Conservation (phyloP, 805 yeast genomes). For the Lipomyces starkeyi region DNA sequence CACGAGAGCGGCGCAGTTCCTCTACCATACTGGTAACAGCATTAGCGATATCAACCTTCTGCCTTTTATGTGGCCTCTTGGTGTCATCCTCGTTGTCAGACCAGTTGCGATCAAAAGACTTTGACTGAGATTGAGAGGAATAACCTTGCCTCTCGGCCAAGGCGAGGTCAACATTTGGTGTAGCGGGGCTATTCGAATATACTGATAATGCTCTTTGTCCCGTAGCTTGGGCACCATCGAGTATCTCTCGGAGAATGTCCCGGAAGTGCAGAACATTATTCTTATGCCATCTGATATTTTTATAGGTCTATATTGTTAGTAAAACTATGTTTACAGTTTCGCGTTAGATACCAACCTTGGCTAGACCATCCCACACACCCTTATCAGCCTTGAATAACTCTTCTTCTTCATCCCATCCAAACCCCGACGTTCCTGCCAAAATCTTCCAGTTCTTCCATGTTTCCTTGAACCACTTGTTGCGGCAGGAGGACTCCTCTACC, state of each 20-base stretch:
- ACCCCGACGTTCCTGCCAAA: not conserved
- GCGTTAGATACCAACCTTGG: not conserved
- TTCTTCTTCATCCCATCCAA: not conserved
- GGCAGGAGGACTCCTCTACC: not conserved
- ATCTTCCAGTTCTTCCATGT: slow-evolving; percentile 1
- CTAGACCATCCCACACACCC: not conserved
- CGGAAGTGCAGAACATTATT: too few species aligned
- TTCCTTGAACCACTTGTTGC: not conserved
- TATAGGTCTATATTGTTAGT: not conserved
- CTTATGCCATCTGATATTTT: not conserved
- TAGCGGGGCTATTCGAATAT: too few species aligned
- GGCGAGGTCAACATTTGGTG: too few species aligned
- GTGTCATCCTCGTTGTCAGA: too few species aligned
- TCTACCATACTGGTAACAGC: not conserved
- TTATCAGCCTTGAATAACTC: not conserved
- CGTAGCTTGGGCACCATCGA: too few species aligned
- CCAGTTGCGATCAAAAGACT: too few species aligned
- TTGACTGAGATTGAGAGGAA: too few species aligned
- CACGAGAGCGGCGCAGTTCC: not conserved
- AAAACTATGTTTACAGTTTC: not conserved
- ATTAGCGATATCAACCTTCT: not conserved
- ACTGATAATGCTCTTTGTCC: too few species aligned
- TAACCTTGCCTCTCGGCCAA: too few species aligned
- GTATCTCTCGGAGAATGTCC: too few species aligned
- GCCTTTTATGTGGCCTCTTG: not conserved